Conservation (phyloP, 2,329 filamentous ascomycete genomes). For the Fusarium penzigii region DNA sequence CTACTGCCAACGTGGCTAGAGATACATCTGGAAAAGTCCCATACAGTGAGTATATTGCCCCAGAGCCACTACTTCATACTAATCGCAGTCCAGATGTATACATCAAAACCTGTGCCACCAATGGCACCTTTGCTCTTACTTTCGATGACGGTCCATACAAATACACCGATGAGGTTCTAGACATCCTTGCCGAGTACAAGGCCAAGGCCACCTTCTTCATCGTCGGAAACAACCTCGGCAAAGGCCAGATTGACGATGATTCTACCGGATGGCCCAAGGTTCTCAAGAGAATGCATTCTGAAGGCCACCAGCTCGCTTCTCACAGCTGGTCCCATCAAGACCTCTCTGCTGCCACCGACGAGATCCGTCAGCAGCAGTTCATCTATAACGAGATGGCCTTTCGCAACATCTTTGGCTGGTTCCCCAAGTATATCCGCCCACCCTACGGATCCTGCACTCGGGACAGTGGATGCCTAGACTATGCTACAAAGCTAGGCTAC, state of each 20-base stretch:
- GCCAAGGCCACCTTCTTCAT: slow-evolving; percentile 44
- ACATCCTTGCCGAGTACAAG: slow-evolving; percentile 33
- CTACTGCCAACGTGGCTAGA: slow-evolving; percentile 31
- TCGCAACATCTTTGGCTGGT: slow-evolving; percentile 40
- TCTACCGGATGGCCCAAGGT: slow-evolving; percentile 35
- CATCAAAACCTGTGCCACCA: slow-evolving; percentile 36
- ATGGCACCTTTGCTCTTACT: slow-evolving; percentile 42
- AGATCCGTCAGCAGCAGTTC: slow-evolving; percentile 39
- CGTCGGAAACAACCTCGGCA: slow-evolving; percentile 40
- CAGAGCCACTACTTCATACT: neutral
- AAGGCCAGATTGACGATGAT: slow-evolving; percentile 41
- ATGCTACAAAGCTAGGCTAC: slow-evolving; percentile 48
- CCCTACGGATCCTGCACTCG: slow-evolving; percentile 44
- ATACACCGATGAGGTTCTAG: slow-evolving; percentile 43
- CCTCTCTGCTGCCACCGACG: slow-evolving; percentile 34
- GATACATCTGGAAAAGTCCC: slow-evolving; percentile 31
- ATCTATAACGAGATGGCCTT: slow-evolving; percentile 46
- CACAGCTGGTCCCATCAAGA: slow-evolving; percentile 48
- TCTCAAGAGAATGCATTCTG: slow-evolving; percentile 40
- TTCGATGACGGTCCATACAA: slow-evolving; percentile 48
- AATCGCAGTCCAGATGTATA: slow-evolving; percentile 23
- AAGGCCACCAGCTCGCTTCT: slow-evolving; percentile 46
- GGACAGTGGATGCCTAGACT: slow-evolving; percentile 38
- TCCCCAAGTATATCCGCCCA: slow-evolving; percentile 44
- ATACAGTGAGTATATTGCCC: slow-evolving; percentile 29